Base-by-base conservation (phyloP, 1,284 basidiomycete genomes). In the Trametes hirsuta region DNA sequence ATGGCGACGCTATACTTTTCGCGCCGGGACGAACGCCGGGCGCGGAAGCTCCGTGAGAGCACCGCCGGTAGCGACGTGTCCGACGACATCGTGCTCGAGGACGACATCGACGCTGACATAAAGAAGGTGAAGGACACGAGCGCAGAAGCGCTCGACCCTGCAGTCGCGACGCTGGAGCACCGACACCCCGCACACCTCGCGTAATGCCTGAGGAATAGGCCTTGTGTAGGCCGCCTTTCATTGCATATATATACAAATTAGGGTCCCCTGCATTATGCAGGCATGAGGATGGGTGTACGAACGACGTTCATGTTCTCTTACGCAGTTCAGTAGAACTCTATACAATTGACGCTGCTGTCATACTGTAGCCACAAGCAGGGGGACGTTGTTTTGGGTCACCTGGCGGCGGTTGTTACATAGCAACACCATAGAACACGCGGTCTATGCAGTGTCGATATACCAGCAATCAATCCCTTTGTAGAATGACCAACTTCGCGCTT, bases 401-500 rank as follows among this genome's bases (percentile, higher is more conserved):
- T 30, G 8, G 30, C 18, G 18, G 18, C 18, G 18, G 18, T 18
- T 18, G 18, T 18, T 18, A 18, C 18, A 18, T 18, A 30, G 30
- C 5, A 30, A 30, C 8, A 8, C 8, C 5, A 30, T 30, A 30
- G 4, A 40, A 40, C n/a, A 14, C 6, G n/a, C 39, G 39, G n/a
- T 18, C 4, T 40, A 18, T 11, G 39, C 5, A 14, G 11, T 11
- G 5, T 40, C 11, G 12, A 12, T 18, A 12, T 40, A 18, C 12
- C 12, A 18, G 14, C 39, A 14, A 40, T 18, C 11, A 40, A 6
- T 11, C 62, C 51, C 71, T 68, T 63, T 73, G 80, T 49, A 87
- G 62, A 46, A 88, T 83, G 75, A 84, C 86, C 53, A 89, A 68
- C 62, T 79, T 79, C 51, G 79, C 76, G 45, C 63, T 71, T 66